Evolutionary conservation across 306 rosid genomes (phyloP).

Genomic region (Dalbergia cultrata): DNA sequence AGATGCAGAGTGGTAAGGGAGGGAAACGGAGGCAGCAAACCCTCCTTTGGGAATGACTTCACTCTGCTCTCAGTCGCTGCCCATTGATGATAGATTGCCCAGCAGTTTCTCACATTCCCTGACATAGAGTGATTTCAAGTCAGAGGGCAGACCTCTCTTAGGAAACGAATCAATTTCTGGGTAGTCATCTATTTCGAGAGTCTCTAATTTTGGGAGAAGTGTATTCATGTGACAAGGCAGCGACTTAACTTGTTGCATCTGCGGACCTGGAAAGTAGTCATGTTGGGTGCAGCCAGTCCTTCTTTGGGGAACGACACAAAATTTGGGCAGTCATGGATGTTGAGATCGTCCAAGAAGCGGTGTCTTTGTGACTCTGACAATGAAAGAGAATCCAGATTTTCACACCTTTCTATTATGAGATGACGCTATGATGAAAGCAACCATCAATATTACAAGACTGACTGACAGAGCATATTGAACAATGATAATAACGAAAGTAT

Average conservation of each 20-base stretch:
- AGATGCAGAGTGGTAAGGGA: neutral
- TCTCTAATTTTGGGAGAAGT: neutral
- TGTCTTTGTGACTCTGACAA: neutral
- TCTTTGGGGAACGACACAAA: slow-evolving; percentile 4
- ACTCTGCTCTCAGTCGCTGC: no score
- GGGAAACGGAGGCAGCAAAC: neutral
- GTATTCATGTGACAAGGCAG: neutral
- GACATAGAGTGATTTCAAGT: neutral
- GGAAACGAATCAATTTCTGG: slow-evolving; percentile 7
- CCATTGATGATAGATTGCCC: neutral
- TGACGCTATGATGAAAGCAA: no score
- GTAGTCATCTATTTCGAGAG: rapidly evolving
- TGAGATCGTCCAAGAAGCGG: neutral
- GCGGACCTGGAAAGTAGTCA: neutral
- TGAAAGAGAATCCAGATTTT: no score
- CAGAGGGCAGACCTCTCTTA: neutral
- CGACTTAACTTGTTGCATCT: neutral
- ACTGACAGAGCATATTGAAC: no score
- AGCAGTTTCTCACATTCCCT: neutral
- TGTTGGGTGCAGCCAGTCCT: neutral
- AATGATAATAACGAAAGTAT: no score
- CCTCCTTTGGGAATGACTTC: neutral
- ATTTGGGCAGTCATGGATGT: neutral
- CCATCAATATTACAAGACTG: no score
- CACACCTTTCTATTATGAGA: no score